Base-by-base conservation (phyloP, 352 stramenopile genomes). In the Elongisporangium anandrum region DNA sequence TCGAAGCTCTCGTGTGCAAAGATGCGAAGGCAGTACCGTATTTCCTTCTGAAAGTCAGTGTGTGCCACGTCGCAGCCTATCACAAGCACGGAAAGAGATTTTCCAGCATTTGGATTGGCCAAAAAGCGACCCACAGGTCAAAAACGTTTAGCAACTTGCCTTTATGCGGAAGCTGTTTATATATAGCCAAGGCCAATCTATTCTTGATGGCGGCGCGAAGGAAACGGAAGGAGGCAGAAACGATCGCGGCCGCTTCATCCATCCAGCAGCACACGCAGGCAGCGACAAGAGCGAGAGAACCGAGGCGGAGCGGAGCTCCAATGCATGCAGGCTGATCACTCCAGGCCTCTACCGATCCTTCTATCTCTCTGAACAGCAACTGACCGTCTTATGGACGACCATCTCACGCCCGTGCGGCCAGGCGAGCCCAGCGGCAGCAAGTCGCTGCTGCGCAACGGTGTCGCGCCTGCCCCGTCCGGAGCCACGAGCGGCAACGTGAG, bases 321-420 rank as follows among this genome's bases (percentile, higher is more conserved):
- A 45, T 45, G 34, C 34, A 45, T 45, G 34, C 34, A 45, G 34
- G 34, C 13, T 45, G 34, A 45, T 45, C 34, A 45, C 34, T 17
- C 10, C 34, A 17, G 34, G 34, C 34, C 10, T 45, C 34, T 16
- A 17, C 4, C 1, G 10, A 4, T 17, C 34, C 10, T 15, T 45
- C 34, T 12, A 17, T 45, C 10, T 12, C 8, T 38, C 26, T 38
- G 26, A 38, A 38, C 34, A 45, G 10, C 34, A 38, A 38, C 26
- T 2, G 26, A 34, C 29, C 20, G 17, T 55, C 22, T 22, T 5
- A 77, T 72, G 63, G 63, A 53, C 34, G 34, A 45, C 3, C 76
- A 85, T 54, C 65, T 88, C 62, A 88, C 73, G 17, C 65, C 78
- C 7, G 71, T 90, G 52, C 69, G 78, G 26, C 77, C 72, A 56